phyloP scores from a whole-genome alignment of 768 basidiomycete genomes.

The Mycena metata region DNA sequence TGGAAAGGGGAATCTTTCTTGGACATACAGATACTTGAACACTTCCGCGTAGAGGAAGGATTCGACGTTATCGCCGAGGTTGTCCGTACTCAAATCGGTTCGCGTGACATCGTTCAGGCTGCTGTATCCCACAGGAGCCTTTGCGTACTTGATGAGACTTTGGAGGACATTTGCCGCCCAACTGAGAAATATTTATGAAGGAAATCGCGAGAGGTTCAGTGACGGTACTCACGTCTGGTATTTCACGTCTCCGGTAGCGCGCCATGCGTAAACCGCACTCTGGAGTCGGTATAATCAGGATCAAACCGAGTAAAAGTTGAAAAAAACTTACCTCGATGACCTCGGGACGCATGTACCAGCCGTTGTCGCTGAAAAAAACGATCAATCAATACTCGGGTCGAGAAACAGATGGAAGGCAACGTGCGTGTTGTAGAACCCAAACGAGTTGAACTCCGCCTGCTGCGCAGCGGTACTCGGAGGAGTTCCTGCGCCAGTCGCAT shows the following conservation, averaged over 20 bases:
- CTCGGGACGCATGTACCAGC: conserved; percentile 31
- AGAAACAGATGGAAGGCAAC: neutral
- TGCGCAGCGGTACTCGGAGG: conserved; percentile 17
- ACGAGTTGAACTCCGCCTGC: conserved; percentile 18
- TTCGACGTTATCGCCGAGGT: conserved; percentile 29
- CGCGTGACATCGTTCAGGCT: conserved; percentile 25
- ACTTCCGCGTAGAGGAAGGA: conserved; percentile 30
- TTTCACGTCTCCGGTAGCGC: conserved; percentile 29
- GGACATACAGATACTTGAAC: conserved; percentile 30
- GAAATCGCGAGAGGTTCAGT: neutral
- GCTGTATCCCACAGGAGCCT: conserved; percentile 22
- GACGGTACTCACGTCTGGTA: conserved; percentile 13
- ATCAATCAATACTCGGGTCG: neutral
- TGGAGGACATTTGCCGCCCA: conserved; percentile 27
- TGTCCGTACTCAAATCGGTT: conserved; percentile 29
- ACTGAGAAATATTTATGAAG: neutral
- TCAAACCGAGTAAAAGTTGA: neutral
- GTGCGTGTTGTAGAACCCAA: conserved; percentile 29
- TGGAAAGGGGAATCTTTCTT: too few species aligned
- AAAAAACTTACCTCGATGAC: conserved; percentile 28
- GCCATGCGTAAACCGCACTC: conserved; percentile 32
- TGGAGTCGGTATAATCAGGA: neutral
- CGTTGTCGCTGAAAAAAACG: conserved; percentile 22
- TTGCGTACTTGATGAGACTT: conserved; percentile 28
- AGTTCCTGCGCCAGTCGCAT: conserved; percentile 17